Percentiles rank a stretch among this genome's conserved stretches.
These are phyloP conservation scores for Flaveria sonorensis DNA, from an alignment of 129 eudicot species.

Conservation along the genomic window DNA sequence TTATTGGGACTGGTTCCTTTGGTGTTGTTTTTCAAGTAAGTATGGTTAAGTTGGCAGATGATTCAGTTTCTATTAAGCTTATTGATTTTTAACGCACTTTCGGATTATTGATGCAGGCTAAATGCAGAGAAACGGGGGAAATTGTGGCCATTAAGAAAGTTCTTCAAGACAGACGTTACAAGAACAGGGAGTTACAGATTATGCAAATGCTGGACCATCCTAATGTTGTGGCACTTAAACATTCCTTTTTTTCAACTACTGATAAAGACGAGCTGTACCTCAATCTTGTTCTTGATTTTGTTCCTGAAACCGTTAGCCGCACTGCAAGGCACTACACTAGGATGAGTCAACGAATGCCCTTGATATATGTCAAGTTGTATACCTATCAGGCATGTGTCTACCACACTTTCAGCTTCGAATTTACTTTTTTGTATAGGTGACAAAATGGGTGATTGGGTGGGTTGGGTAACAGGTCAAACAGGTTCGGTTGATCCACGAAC, in stretches of 20 bases:
- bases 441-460: neutral
- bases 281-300: conserved; percentile 95
- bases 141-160: conserved; percentile 97
- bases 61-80: conserved; percentile 5
- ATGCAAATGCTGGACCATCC: conserved; percentile 99
- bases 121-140: conserved; percentile 98
- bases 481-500: neutral
- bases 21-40: conserved; percentile 96
- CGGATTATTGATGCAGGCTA: conserved; percentile 58
- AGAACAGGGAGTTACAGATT: conserved; percentile 93
- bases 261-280: conserved; percentile 93
- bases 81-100: neutral
- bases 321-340: conserved; percentile 89
- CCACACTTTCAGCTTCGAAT: conserved; percentile 11
- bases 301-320: conserved; percentile 96
- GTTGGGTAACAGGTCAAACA: neutral
- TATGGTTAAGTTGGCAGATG: conserved; percentile 1
- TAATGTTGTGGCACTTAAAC: conserved; percentile 87
- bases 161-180: conserved; percentile 99
- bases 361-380: conserved; percentile 88
- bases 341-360: conserved; percentile 86
- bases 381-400: conserved; percentile 75
- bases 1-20: conserved; percentile 97
- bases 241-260: conserved; percentile 87
- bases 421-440: conserved; percentile 2